These are phyloP conservation scores for Boeremia exigua DNA, from an alignment of 2,329 filamentous ascomycete species.

Conservation along the genomic window DNA sequence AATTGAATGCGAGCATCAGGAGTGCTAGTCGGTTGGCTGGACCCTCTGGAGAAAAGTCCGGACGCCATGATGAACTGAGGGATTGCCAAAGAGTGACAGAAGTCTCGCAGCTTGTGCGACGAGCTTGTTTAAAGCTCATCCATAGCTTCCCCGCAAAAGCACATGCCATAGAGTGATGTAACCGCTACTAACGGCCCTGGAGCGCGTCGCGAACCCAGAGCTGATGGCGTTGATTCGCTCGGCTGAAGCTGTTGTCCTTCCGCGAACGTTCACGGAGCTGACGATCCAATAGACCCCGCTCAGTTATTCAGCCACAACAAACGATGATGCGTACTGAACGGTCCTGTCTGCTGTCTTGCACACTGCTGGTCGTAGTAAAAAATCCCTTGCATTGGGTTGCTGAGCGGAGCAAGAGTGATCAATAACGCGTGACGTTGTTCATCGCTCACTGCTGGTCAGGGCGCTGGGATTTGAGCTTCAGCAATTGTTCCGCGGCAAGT, in stretches of 20 bases:
- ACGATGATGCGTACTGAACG: neutral
- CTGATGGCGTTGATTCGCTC: slow-evolving; percentile 11
- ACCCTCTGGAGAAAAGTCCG: slow-evolving; percentile 10
- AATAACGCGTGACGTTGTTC: slow-evolving; percentile 10
- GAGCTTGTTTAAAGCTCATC: slow-evolving; percentile 11
- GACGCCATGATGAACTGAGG: slow-evolving; percentile 11
- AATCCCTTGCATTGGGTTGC: neutral
- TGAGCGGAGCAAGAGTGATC: neutral
- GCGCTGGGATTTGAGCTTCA: neutral
- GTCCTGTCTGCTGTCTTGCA: neutral
- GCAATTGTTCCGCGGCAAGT: slow-evolving; percentile 2
- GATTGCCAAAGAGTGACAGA: neutral
- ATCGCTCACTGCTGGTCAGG: slow-evolving; percentile 6
- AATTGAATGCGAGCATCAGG: slow-evolving; percentile 43
- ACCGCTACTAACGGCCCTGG: slow-evolving; percentile 8
- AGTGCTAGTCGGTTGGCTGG: slow-evolving; percentile 17
- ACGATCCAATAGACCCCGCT: slow-evolving; percentile 16
- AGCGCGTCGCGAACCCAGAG: neutral
- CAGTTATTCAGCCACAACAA: slow-evolving; percentile 13
- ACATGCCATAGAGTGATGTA: slow-evolving; percentile 21
- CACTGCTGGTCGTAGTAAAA: neutral
- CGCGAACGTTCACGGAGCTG: slow-evolving; percentile 6
- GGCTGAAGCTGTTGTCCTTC: slow-evolving; percentile 8
- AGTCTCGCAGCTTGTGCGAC: neutral
- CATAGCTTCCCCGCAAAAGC: slow-evolving; percentile 19